Percentiles rank a stretch among this genome's conserved stretches.
Conservation (phyloP, 2,329 filamentous ascomycete species). For the Arachnopeziza araneosa region DNA sequence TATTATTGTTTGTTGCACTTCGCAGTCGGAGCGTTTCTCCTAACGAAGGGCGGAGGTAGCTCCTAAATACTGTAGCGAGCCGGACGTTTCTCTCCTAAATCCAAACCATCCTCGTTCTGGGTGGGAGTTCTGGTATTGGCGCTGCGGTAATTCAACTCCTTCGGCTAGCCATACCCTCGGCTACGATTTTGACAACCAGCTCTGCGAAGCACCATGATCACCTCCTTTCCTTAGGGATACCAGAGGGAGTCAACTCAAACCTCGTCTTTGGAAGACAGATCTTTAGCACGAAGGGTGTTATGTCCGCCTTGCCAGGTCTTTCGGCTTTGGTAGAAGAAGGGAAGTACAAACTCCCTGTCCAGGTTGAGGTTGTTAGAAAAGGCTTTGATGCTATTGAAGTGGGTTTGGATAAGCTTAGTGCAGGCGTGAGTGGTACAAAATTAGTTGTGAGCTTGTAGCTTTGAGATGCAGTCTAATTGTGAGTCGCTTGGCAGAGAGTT, state of each 20-base stretch:
- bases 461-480: background rate
- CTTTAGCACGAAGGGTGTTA: slow-evolving; percentile 1
- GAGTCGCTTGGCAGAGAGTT: background rate
- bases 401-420: slow-evolving; percentile 6
- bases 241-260: slow-evolving; percentile 3
- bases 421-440: slow-evolving; percentile 13
- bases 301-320: slow-evolving; percentile 5
- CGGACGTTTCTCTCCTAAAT: background rate
- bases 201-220: slow-evolving; percentile 8
- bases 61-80: background rate
- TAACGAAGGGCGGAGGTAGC: background rate
- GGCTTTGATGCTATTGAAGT: slow-evolving; percentile 5
- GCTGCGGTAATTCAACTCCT: slow-evolving; percentile 11
- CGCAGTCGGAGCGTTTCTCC: background rate
- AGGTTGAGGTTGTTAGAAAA: slow-evolving; percentile 4
- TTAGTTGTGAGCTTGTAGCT: slow-evolving; percentile 4
- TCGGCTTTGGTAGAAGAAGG: background rate
- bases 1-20: background rate
- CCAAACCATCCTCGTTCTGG: slow-evolving; percentile 6
- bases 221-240: slow-evolving; percentile 5
- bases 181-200: slow-evolving; percentile 7
- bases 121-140: slow-evolving; percentile 11
- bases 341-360: slow-evolving; percentile 12
- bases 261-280: slow-evolving; percentile 1
- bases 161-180: slow-evolving; percentile 5